Evolutionary conservation across 139 green algal species (phyloP), one percentile per base, ranked within the genome.

Genomic region (Limnomonas spitsbergensis): DNA sequence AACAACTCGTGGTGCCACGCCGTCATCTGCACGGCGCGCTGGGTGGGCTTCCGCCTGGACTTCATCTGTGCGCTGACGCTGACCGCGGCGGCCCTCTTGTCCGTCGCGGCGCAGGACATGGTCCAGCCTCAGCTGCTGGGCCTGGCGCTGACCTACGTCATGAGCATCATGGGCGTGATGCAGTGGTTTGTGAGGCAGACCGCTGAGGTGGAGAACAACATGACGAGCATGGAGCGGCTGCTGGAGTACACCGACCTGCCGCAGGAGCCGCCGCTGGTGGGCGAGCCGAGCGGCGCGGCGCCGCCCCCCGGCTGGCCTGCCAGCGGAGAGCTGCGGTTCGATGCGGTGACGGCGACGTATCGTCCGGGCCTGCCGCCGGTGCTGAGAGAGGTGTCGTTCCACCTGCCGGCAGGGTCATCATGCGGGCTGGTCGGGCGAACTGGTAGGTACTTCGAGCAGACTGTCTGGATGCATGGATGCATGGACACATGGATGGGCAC

Each of bases 201-300:
- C 27, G 84, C 91, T 53, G 61, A 71, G 80, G 80, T 93, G 31
- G 90, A 96, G 78, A 96, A 94, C 84, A 83, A 86, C 78, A 96
- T 97, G 92, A 97, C 90, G 6, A 82, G 53, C 36, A 90, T 94
- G 38, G 94, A 98, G 83, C 85, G 94, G 24, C 85, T 96, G 82
- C 78, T 96, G 36, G 84, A 91, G 34, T 97, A 97, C 79, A 92
- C 86, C 2, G 38, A 78, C 36, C 86, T 96, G 53, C 72, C 81
- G 2, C 69, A 75, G 24, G 76, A 81, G 66, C 36, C 76, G n/a
- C 24, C 76, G 20, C 29, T 31, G 2, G 40, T 81, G 66, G 76
- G 52, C 1, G 76, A 81, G 32, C 39, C 69, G 14, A 4, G 66
- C 31, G 76, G 40, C 9, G 31, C 4, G 27, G n/a, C 3, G 1